Evolutionary conservation across 2,329 filamentous ascomycete species (phyloP), one percentile per base, ranked within the genome.

Genomic region (Emergomyces pasteurianus): DNA sequence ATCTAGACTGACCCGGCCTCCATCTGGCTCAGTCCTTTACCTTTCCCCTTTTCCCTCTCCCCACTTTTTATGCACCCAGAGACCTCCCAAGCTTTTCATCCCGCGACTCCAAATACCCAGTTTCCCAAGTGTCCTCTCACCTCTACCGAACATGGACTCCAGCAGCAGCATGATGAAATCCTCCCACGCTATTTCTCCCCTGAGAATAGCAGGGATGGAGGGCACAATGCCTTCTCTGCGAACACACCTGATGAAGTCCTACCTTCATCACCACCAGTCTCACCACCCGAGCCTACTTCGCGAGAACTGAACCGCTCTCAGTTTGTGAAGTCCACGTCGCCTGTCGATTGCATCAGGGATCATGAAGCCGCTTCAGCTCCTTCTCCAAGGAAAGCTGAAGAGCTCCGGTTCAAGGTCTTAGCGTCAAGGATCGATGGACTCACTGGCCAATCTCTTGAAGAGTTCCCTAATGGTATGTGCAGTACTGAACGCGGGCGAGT

Each of bases 381-480:
- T 34, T 63, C 73, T 68, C 62, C 72, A 67, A 67, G 69, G 67
- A 64, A 75, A 67, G 65, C 74, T 31, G 73, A 78, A 62, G 77
- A 78, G 2, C 75, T 77, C 61, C 73, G 72, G 18, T 83, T 84
- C 64, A 80, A 80, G 67, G 77, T 83, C 23, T 74, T 81, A 61
- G 78, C 71, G 46, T 71, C 71, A 7, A 71, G 75, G 58, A 77
- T 72, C 62, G 73, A 76, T 14, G 74, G 72, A 43, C 74, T 77
- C 60, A 77, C 76, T 65, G 74, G 72, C 54, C 74, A 77, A 49
- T 78, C 81, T 34, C 76, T 86, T 47, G 75, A 79, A 46, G 77
- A 78, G 60, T 86, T 96, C 64, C 91, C 92, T 7, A 96, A 95
- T 78, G 92, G 92, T 95, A 77, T 46, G 50, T 26, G 53, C 36